Conservation (phyloP, 1,284 basidiomycete genomes). For the Cutaneotrichosporon daszewskae region DNA sequence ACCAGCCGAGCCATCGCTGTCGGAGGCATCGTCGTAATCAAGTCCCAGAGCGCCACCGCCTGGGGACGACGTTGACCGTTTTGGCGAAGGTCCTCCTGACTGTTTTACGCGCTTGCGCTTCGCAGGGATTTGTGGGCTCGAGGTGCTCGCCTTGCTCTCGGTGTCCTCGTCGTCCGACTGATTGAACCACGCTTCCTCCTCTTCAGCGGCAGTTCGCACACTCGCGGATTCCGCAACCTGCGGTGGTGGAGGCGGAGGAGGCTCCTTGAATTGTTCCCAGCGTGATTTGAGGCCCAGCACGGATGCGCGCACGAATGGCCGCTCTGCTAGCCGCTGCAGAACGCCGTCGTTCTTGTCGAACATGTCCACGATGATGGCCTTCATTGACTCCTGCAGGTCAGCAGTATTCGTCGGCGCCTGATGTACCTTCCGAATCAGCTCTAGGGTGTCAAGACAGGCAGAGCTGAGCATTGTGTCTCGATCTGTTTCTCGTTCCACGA, state of each 20-base stretch:
- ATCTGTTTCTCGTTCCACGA: conserved; percentile 72
- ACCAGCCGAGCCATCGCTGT: conserved; percentile 39
- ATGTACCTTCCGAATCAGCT: conserved; percentile 74
- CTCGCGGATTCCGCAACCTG: conserved; percentile 56
- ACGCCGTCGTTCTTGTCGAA: conserved; percentile 69
- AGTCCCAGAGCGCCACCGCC: conserved; percentile 26
- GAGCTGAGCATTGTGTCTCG: conserved; percentile 90
- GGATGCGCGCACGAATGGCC: conserved; percentile 35
- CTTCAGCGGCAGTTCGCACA: conserved; percentile 51
- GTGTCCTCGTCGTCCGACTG: conserved; percentile 55
- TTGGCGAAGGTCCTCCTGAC: conserved; percentile 17
- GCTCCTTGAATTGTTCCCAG: conserved; percentile 89
- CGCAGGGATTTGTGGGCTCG: conserved; percentile 6
- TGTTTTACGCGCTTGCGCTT: conserved; percentile 28
- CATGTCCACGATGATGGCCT: conserved; percentile 73
- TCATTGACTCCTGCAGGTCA: conserved; percentile 69
- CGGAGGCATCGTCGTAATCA: conserved; percentile 47
- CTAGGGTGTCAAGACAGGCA: conserved; percentile 92
- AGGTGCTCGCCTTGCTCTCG: conserved; percentile 6
- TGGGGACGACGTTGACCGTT: conserved; percentile 8
- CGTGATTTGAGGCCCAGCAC: conserved; percentile 60
- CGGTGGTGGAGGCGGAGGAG: conserved; percentile 53
- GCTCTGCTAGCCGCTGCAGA: conserved; percentile 61
- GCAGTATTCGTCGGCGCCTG: background rate
- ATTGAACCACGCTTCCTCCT: conserved; percentile 85